Conservation (phyloP, 1,284 basidiomycete genomes). For the Xerocomus minutiporus region DNA sequence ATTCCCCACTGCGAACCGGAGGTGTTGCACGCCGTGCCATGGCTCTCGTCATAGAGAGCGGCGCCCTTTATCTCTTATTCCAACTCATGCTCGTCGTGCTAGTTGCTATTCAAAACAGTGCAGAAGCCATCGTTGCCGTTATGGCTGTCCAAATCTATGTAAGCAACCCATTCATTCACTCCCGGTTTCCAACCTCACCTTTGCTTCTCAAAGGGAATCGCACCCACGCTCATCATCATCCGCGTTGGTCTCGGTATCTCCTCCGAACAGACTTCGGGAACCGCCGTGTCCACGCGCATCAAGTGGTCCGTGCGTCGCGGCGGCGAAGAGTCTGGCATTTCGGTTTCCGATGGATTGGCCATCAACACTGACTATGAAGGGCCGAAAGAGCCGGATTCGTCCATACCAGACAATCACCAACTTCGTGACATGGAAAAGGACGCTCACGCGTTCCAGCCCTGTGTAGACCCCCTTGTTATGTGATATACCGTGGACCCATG, state of each 20-base stretch:
- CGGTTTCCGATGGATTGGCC: constrained; percentile 17
- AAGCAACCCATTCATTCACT: constrained; percentile 3
- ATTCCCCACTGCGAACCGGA: constrained; percentile 6
- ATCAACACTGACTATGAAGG: constrained; percentile 19
- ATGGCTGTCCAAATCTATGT: constrained; percentile 42
- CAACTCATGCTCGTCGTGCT: constrained; percentile 41
- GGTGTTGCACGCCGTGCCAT: constrained; percentile 24
- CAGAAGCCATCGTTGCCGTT: constrained; percentile 34
- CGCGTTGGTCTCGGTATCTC: constrained; percentile 31
- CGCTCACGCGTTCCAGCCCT: not conserved
- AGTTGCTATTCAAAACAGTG: constrained; percentile 33
- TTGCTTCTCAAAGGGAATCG: constrained; percentile 24
- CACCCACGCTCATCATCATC: constrained; percentile 33
- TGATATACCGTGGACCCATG: not conserved
- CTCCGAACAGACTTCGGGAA: constrained; percentile 21
- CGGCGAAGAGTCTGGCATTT: constrained; percentile 8
- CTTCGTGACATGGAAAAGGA: constrained; percentile 6
- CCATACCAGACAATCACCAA: constrained; percentile 1
- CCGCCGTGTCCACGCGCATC: constrained; percentile 21
- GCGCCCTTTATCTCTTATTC: constrained; percentile 36
- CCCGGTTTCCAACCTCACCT: not conserved
- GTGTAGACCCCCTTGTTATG: not conserved
- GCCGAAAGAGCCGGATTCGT: constrained; percentile 12
- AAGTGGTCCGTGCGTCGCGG: constrained; percentile 18
- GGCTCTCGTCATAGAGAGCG: constrained; percentile 39